Evolutionary conservation across 805 yeast species (phyloP).

Genomic region (Candida berthetii): DNA sequence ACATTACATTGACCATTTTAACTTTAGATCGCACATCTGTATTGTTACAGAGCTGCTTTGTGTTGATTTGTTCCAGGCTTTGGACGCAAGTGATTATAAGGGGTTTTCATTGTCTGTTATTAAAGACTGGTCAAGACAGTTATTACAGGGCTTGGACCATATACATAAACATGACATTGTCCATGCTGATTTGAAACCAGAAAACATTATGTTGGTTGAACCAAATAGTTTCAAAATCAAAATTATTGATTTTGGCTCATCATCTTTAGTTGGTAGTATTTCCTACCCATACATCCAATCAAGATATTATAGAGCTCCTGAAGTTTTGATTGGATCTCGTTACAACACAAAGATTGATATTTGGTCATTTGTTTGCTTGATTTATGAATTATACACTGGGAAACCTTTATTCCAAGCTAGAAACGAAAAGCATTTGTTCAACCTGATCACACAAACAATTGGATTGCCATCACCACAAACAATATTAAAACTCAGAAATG

Average conservation of each 20-base stretch:
- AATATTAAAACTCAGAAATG: slow-evolving; percentile 32
- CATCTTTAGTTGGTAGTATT: slow-evolving; percentile 53
- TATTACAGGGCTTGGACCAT: slow-evolving; percentile 52
- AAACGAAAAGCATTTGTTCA: slow-evolving; percentile 73
- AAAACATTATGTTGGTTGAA: slow-evolving; percentile 58
- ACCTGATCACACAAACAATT: slow-evolving; percentile 67
- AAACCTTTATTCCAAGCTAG: slow-evolving; percentile 82
- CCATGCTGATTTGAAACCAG: slow-evolving; percentile 87
- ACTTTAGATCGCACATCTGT: slow-evolving; percentile 78
- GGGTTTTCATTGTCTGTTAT: slow-evolving; percentile 41
- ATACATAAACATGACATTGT: slow-evolving; percentile 53
- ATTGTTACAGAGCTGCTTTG: slow-evolving; percentile 71
- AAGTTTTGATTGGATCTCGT: slow-evolving; percentile 60
- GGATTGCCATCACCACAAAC: slow-evolving; percentile 64
- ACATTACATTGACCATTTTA: slow-evolving; percentile 60
- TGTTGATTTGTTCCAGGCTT: slow-evolving; percentile 55
- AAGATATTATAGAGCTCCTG: slow-evolving; percentile 76
- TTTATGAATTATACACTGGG: slow-evolving; percentile 86
- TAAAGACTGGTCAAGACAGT: slow-evolving; percentile 42
- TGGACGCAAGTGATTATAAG: slow-evolving; percentile 41
- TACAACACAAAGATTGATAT: slow-evolving; percentile 81
- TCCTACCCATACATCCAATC: slow-evolving; percentile 84
- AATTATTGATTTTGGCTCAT: slow-evolving; percentile 78
- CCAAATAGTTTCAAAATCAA: slow-evolving; percentile 45
- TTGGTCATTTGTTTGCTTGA: slow-evolving; percentile 87